A percentile compares a stretch with the other conserved stretches of the same genome.
These are phyloP conservation scores for Pyricularia sp. DNA, from an alignment of 2,329 filamentous ascomycete genomes.

Conservation along the genomic window DNA sequence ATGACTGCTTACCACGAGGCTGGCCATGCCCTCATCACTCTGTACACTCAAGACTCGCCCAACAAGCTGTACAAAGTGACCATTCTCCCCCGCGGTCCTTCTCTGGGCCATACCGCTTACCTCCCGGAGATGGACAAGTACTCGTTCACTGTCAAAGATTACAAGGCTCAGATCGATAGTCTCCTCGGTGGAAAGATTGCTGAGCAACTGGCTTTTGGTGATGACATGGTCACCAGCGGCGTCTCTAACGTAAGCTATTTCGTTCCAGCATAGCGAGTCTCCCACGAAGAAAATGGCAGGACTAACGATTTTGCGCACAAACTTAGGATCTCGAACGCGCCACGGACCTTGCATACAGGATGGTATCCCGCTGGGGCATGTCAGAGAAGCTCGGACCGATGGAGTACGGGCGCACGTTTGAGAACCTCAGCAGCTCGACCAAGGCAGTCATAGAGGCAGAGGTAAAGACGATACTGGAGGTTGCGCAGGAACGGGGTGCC, in stretches of 20 bases:
- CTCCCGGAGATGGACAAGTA: conserved; percentile 89
- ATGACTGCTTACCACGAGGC: conserved; percentile 97
- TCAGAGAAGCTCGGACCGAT: conserved; percentile 79
- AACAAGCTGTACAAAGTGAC: conserved; percentile 91
- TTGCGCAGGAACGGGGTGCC: conserved; percentile 61
- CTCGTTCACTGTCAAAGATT: conserved; percentile 74
- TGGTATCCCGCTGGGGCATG: conserved; percentile 87
- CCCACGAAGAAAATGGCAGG: neutral
- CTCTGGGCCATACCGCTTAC: conserved; percentile 76
- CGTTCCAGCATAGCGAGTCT: too few species aligned
- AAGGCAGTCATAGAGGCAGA: conserved; percentile 78
- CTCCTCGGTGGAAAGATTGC: conserved; percentile 67
- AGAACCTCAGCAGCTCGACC: conserved; percentile 71
- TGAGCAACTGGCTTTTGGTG: conserved; percentile 78
- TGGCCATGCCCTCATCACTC: conserved; percentile 80
- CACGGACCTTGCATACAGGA: conserved; percentile 69
- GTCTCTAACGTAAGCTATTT: conserved; percentile 54
- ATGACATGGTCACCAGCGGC: conserved; percentile 84
- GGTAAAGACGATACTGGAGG: conserved; percentile 73
- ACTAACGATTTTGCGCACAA: conserved; percentile 5
- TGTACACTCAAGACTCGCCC: conserved; percentile 61
- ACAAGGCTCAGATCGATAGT: conserved; percentile 55
- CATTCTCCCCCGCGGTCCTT: conserved; percentile 79
- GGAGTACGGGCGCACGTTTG: conserved; percentile 71
- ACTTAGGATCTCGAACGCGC: conserved; percentile 67